These are phyloP conservation scores for Candida wancherniae DNA, from an alignment of 805 yeast species.

Conservation along the genomic window DNA sequence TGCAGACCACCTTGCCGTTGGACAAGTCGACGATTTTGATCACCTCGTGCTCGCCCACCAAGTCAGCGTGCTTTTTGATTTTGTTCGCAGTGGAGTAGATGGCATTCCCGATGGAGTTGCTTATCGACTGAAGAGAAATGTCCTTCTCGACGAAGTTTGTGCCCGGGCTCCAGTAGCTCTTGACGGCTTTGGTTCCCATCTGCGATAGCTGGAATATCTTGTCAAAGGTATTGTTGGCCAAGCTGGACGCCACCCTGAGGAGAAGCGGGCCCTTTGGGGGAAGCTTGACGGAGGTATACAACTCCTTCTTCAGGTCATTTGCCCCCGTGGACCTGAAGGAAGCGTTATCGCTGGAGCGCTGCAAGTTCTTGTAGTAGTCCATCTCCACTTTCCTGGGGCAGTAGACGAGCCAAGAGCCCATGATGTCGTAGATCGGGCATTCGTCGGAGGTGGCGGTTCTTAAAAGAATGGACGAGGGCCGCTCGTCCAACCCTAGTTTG, in stretches of 20 bases:
- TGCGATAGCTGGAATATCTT: constrained; percentile 46
- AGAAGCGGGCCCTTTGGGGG: constrained; percentile 42
- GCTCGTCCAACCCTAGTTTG: constrained; percentile 4
- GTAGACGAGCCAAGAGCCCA: constrained; percentile 47
- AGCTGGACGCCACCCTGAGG: constrained; percentile 42
- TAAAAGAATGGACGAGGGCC: constrained; percentile 15
- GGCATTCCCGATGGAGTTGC: constrained; percentile 29
- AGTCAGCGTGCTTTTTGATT: constrained; percentile 14
- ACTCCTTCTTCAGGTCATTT: constrained; percentile 1
- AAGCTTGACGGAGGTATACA: constrained; percentile 42
- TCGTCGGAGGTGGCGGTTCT: constrained; percentile 31
- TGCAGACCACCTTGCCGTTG: constrained; percentile 32
- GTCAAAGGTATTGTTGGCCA: constrained; percentile 53
- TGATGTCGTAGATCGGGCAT: constrained; percentile 44
- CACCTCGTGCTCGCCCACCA: constrained; percentile 26
- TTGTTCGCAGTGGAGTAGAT: constrained; percentile 32
- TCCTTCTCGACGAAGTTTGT: constrained; percentile 18
- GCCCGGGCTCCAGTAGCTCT: constrained; percentile 28
- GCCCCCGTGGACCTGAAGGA: constrained; percentile 3
- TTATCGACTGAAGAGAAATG: constrained; percentile 25
- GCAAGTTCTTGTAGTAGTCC: constrained; percentile 22
- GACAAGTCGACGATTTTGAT: constrained; percentile 47
- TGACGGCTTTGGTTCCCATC: constrained; percentile 42
- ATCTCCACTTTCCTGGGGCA: constrained; percentile 37
- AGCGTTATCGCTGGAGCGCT: constrained; percentile 16